Evolutionary conservation across 2,329 filamentous ascomycete species (phyloP).

Genomic region (Epichloe aotearoae): DNA sequence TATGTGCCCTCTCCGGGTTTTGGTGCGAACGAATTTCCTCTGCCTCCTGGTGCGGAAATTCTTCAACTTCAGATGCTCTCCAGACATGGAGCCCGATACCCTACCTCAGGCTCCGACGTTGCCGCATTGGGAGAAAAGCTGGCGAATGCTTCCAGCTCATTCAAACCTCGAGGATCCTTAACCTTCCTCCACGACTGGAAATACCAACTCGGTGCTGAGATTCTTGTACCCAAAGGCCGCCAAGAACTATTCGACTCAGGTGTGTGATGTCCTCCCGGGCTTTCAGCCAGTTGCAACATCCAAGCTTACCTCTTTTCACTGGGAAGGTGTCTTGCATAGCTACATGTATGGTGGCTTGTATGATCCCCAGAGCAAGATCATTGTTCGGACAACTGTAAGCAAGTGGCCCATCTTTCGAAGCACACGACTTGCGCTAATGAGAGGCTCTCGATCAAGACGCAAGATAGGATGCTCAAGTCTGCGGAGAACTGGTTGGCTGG

Average conservation of each 20-base stretch:
- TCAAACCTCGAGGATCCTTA: conserved; percentile 45
- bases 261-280: conserved; percentile 3
- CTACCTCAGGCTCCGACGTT: conserved; percentile 46
- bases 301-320: background rate
- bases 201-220: conserved; percentile 56
- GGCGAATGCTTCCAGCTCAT: conserved; percentile 35
- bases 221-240: conserved; percentile 58
- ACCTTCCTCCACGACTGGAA: conserved; percentile 56
- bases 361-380: conserved; percentile 58
- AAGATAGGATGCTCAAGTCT: conserved; percentile 64
- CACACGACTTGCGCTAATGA: conserved; percentile 5
- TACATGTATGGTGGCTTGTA: conserved; percentile 62
- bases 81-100: conserved; percentile 62
- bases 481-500: conserved; percentile 69
- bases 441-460: conserved; percentile 31
- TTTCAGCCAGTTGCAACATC: background rate
- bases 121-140: conserved; percentile 43
- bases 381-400: conserved; percentile 52
- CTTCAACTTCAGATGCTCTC: conserved; percentile 60
- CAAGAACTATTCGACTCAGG: conserved; percentile 59
- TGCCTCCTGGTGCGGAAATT: conserved; percentile 54
- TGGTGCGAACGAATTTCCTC: conserved; percentile 57
- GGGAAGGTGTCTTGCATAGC: conserved; percentile 49
- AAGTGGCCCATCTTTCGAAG: background rate
- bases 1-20: conserved; percentile 63